These are phyloP conservation scores for Tolypocladium ophioglossoides DNA, from an alignment of 2,329 filamentous ascomycete species.

Conservation along the genomic window DNA sequence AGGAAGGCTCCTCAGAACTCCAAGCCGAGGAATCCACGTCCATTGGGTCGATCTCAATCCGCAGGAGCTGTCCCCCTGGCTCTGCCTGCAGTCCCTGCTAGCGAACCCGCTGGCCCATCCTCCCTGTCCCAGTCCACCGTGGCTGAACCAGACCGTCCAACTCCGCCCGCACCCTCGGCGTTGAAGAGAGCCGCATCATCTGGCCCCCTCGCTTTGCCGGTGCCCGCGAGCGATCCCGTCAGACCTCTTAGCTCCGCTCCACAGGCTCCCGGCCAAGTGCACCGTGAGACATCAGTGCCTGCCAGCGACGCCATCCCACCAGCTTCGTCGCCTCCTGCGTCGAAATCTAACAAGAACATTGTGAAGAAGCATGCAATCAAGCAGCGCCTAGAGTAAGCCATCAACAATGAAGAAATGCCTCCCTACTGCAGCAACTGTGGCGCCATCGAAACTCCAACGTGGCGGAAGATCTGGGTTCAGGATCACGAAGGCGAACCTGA, in stretches of 20 bases:
- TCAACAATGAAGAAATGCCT: constrained; percentile 74
- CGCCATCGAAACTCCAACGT: constrained; percentile 90
- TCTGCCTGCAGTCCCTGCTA: constrained; percentile 29
- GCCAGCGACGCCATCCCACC: constrained; percentile 30
- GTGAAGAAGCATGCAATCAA: constrained; percentile 53
- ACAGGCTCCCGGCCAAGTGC: constrained; percentile 5
- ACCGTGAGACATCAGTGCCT: constrained; percentile 28
- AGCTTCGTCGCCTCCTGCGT: constrained; percentile 28
- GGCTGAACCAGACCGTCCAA: constrained; percentile 8
- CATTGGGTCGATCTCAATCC: constrained; percentile 25
- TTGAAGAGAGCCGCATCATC: constrained; percentile 27
- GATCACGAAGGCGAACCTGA: constrained; percentile 59
- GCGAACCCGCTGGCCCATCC: constrained; percentile 37
- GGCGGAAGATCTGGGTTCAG: constrained; percentile 87
- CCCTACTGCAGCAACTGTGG: constrained; percentile 89
- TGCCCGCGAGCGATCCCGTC: constrained; percentile 38
- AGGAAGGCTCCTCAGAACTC: constrained; percentile 1
- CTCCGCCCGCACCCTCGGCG: constrained; percentile 22
- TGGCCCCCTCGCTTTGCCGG: constrained; percentile 20
- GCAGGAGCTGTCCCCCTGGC: constrained; percentile 20
- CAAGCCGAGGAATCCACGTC: constrained; percentile 12
- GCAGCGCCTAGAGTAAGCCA: constrained; percentile 48
- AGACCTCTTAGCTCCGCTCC: constrained; percentile 13
- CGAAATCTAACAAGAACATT: constrained; percentile 51
- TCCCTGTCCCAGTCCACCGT: constrained; percentile 22